A percentile compares a stretch with the other conserved stretches of the same genome.
Conservation (phyloP, 2,329 filamentous ascomycete genomes). For the Fusarium phyllophilum region DNA sequence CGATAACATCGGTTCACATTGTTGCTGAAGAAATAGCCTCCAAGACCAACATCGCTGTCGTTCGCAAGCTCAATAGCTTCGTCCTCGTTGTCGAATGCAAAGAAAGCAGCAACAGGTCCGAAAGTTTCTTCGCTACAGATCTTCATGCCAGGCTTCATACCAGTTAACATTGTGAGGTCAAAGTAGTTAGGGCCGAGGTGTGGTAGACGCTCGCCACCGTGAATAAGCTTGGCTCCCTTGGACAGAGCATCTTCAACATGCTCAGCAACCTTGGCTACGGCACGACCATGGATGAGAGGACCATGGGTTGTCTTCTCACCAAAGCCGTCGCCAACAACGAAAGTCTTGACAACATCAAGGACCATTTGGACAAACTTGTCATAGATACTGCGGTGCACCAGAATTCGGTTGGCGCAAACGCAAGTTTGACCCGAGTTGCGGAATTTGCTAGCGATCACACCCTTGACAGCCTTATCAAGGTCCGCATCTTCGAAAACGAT, state of each 20-base stretch:
- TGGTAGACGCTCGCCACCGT: slow-evolving; percentile 67
- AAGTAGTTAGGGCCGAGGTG: slow-evolving; percentile 75
- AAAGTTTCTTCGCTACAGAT: slow-evolving; percentile 77
- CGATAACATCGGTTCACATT: slow-evolving; percentile 53
- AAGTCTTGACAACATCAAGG: slow-evolving; percentile 63
- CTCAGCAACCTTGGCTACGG: slow-evolving; percentile 68
- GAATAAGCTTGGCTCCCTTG: slow-evolving; percentile 68
- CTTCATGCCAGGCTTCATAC: slow-evolving; percentile 74
- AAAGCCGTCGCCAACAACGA: slow-evolving; percentile 68
- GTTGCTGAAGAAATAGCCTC: slow-evolving; percentile 75
- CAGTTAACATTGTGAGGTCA: slow-evolving; percentile 73
- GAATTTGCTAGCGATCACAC: slow-evolving; percentile 75
- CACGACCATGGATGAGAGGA: slow-evolving; percentile 72
- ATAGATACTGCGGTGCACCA: slow-evolving; percentile 68
- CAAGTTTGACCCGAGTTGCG: slow-evolving; percentile 78
- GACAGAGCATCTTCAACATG: slow-evolving; percentile 71
- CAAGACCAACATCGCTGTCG: slow-evolving; percentile 72
- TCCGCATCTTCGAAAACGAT: slow-evolving; percentile 82
- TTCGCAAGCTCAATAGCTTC: slow-evolving; percentile 76
- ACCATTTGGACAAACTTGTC: slow-evolving; percentile 63
- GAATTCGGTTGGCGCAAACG: slow-evolving; percentile 71
- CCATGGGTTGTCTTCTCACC: slow-evolving; percentile 67
- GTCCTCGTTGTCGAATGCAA: slow-evolving; percentile 73
- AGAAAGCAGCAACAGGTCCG: slow-evolving; percentile 75
- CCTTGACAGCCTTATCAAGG: slow-evolving; percentile 73